Conservation (phyloP, 805 yeast species). For the Hanseniaspora lindneri region DNA sequence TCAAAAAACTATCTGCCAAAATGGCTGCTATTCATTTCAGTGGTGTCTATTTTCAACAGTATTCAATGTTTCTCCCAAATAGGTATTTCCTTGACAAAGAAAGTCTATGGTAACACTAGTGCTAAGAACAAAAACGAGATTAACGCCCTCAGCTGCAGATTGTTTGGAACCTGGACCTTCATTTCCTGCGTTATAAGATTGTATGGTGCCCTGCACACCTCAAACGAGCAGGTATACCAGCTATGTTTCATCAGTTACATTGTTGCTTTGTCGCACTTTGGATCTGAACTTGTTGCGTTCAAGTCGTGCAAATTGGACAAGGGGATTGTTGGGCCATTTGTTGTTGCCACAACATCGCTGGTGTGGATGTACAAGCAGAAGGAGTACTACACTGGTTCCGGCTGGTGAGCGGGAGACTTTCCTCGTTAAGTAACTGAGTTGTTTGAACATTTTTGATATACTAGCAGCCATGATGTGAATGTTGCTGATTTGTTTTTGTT, state of each 20-base stretch:
- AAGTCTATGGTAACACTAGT: slow-evolving; percentile 53
- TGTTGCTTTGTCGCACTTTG: slow-evolving; percentile 76
- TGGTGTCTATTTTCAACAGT: slow-evolving; percentile 86
- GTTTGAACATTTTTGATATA: no score
- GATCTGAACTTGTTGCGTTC: slow-evolving; percentile 67
- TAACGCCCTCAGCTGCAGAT: slow-evolving; percentile 70
- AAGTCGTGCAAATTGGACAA: slow-evolving; percentile 73
- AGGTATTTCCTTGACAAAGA: slow-evolving; percentile 63
- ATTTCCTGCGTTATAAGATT: slow-evolving; percentile 72
- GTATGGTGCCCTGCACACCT: slow-evolving; percentile 72
- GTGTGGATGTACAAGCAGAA: slow-evolving; percentile 71
- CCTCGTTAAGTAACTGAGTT: no score
- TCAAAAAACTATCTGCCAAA: slow-evolving; percentile 53
- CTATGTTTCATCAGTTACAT: slow-evolving; percentile 68
- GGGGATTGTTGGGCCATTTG: slow-evolving; percentile 79
- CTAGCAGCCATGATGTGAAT: no score
- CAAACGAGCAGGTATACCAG: slow-evolving; percentile 59
- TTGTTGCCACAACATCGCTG: slow-evolving; percentile 63
- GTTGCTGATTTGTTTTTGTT: no score
- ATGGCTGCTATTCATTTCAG: slow-evolving; percentile 70
- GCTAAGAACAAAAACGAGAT: slow-evolving; percentile 40
- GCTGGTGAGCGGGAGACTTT: no score
- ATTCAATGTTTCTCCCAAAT: slow-evolving; percentile 63
- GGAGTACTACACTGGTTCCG: slow-evolving; percentile 42
- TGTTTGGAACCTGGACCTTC: slow-evolving; percentile 97